Evolutionary conservation across 2,329 filamentous ascomycete genomes (phyloP), one percentile per base, ranked within the genome.

Genomic region (Neodidymelliopsis sp.): DNA sequence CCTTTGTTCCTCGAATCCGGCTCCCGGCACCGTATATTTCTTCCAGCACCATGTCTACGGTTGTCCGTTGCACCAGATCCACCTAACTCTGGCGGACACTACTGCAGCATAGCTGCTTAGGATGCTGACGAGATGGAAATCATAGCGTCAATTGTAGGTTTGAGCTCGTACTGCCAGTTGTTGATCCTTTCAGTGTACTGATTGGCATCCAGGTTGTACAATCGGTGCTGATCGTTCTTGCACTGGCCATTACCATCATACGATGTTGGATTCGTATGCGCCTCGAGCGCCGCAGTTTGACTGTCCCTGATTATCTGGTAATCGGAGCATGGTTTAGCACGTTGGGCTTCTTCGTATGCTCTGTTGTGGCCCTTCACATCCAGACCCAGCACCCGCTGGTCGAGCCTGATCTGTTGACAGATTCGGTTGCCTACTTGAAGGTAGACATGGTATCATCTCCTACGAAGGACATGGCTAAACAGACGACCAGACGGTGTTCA

Each of bases 281-380:
- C 9, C 13, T 58, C 19, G 59, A 63, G 35, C 44, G 40, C 8
- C 58, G 60, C 3, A 33, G n/a, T 8, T 9, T 64, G 13, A 60
- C 51, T 3, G 8, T 57, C 0, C 39, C 60, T 12, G 61, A 64
- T 36, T 63, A 57, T 16, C 44, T 64, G 10, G 53, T 64, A 3
- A 62, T 56, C 53, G 54, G 43, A n/a, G 61, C 54, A 22, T 62
- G 58, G 58, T 9, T 57, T 11, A 58, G 59, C 38, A 45, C 53
- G 11, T 22, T 59, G 7, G 61, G 59, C 13, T 64, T 60, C 46
- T 41, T 53, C 13, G 29, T 35, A 24, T 62, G 61, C 22, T 63
- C 57, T 7, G 41, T 53, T 1, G 49, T 48, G 16, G 49, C 62
- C 7, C 55, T 63, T n/a, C 37, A 46, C 8, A 38, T 63, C 6